Evolutionary conservation across 768 basidiomycete genomes (phyloP).

Genomic region (Roridomyces roridus): DNA sequence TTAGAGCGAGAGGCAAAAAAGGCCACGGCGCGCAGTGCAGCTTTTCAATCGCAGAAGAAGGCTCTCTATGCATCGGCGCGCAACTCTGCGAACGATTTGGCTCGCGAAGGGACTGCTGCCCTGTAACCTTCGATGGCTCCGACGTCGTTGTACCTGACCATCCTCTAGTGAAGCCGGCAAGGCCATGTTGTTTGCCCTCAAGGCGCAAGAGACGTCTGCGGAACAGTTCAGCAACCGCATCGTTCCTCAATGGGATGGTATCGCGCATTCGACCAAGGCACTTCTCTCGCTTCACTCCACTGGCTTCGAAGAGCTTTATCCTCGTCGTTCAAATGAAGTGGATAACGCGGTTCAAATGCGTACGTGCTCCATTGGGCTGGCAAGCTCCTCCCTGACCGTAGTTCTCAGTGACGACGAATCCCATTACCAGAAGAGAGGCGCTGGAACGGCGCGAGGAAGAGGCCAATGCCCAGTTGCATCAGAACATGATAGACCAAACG

Average conservation of each 20-base stretch:
- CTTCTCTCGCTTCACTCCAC: slow-evolving; percentile 34
- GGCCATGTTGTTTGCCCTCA: slow-evolving; percentile 15
- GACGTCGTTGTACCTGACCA: not conserved
- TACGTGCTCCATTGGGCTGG: slow-evolving; percentile 26
- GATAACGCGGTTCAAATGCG: slow-evolving; percentile 45
- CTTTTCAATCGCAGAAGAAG: slow-evolving; percentile 38
- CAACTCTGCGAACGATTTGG: slow-evolving; percentile 34
- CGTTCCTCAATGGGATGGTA: slow-evolving; percentile 16
- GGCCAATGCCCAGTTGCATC: slow-evolving; percentile 41
- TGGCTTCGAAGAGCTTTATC: slow-evolving; percentile 38
- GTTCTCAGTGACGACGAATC: slow-evolving; percentile 34
- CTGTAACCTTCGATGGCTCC: slow-evolving; percentile 30
- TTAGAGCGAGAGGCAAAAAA: slow-evolving; percentile 39
- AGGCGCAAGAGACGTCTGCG: slow-evolving; percentile 13
- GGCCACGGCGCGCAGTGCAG: slow-evolving; percentile 27
- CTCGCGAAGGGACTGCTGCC: slow-evolving; percentile 32
- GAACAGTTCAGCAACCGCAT: slow-evolving; percentile 17
- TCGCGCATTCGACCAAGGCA: slow-evolving; percentile 24
- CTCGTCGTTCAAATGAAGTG: slow-evolving; percentile 38
- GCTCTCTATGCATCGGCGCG: slow-evolving; percentile 41
- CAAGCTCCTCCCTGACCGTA: not conserved
- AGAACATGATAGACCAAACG: slow-evolving; percentile 41
- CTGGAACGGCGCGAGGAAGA: slow-evolving; percentile 37
- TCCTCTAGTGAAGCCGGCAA: slow-evolving; percentile 16
- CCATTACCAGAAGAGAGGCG: slow-evolving; percentile 32